Conservation (phyloP, 441 rosid species). For the Theobroma grandiflorum region DNA sequence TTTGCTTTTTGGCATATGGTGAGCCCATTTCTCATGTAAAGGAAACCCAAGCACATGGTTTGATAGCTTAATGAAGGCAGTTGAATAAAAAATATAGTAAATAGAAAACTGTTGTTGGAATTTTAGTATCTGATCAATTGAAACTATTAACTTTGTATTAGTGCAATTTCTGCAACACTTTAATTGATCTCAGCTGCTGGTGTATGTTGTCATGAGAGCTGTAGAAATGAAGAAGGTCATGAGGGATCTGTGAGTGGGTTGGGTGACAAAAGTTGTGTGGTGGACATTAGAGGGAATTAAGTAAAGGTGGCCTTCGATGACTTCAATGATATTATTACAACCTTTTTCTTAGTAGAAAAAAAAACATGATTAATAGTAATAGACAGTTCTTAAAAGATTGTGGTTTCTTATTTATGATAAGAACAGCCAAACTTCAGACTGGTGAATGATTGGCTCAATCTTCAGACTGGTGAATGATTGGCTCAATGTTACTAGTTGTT, state of each 20-base stretch:
- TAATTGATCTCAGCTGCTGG: neutral
- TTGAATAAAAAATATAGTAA: neutral
- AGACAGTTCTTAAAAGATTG: neutral
- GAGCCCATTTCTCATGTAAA: neutral
- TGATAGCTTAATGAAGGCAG: conserved; percentile 8
- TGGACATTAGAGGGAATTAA: neutral
- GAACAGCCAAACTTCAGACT: neutral
- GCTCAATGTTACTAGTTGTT: neutral
- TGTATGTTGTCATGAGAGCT: conserved; percentile 5
- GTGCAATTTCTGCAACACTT: neutral
- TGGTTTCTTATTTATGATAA: conserved; percentile 9
- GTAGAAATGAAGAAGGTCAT: neutral
- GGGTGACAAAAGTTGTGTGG: conserved; percentile 1
- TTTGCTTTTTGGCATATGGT: neutral
- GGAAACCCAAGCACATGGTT: neutral
- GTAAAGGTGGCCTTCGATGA: neutral
- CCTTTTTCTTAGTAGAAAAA: conserved; percentile 3
- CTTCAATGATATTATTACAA: neutral
- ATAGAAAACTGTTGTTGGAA: conserved; percentile 3
- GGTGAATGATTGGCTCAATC: neutral
- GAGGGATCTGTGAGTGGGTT: conserved; percentile 7
- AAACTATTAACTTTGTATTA: conserved; percentile 18
- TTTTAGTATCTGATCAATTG: conserved; percentile 2
- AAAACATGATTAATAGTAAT: neutral
- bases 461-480: neutral